phyloP scores from a whole-genome alignment of 2,329 filamentous ascomycete species.

The Hypoxylon sp. region DNA sequence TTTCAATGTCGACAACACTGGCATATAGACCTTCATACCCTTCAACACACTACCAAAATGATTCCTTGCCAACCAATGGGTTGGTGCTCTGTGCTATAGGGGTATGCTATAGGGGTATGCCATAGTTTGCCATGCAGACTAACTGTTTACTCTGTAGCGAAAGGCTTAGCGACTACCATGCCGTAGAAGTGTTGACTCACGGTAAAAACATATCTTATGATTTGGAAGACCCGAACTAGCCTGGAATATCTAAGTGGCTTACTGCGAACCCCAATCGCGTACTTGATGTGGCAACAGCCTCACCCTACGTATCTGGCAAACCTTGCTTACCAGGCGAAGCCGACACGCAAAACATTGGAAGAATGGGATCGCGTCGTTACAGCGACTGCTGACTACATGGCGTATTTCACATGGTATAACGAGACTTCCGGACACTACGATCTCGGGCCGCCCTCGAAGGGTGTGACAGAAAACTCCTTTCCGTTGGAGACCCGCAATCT shows the following conservation, averaged over 20 bases:
- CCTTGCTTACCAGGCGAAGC: conserved; percentile 50
- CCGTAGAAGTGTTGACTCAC: conserved; percentile 54
- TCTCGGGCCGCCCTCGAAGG: conserved; percentile 63
- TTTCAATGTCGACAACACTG: conserved; percentile 53
- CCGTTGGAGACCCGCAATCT: conserved; percentile 63
- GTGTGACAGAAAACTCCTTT: conserved; percentile 65
- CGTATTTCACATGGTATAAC: conserved; percentile 54
- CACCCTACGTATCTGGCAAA: conserved; percentile 59
- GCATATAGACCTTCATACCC: conserved; percentile 51
- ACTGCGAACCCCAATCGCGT: conserved; percentile 63
- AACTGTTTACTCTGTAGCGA: conserved; percentile 44
- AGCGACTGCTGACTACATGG: conserved; percentile 53
- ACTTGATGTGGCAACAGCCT: conserved; percentile 67
- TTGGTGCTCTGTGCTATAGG: conserved; percentile 8
- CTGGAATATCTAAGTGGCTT: conserved; percentile 64
- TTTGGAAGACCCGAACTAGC: conserved; percentile 55
- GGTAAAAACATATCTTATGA: conserved; percentile 58
- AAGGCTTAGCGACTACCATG: conserved; percentile 53
- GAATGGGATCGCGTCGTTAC: conserved; percentile 50
- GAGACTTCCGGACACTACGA: conserved; percentile 54
- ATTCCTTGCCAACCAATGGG: conserved; percentile 57
- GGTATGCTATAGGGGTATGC: neutral
- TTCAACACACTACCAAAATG: conserved; percentile 52
- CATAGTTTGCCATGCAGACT: too few species aligned
- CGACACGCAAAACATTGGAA: conserved; percentile 47